Evolutionary conservation across 1,284 basidiomycete species (phyloP).

Genomic region (Apiotrichum gamsii): DNA sequence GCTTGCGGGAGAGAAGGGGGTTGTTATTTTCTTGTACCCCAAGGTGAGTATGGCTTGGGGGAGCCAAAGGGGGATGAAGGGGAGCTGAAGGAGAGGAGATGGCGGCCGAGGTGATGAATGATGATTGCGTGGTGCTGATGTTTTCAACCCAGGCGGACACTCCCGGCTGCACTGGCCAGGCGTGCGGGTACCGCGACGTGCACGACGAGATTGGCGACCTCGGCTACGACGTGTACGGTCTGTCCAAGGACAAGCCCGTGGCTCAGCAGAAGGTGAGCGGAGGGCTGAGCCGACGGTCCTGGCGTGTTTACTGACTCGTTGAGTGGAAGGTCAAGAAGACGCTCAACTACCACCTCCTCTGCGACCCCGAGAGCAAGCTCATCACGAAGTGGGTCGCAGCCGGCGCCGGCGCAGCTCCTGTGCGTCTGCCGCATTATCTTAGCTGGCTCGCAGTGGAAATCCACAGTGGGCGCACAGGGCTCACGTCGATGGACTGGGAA

Average conservation of each 20-base stretch:
- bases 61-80: too few relatives aligned
- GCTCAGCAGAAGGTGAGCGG: constrained; percentile 70
- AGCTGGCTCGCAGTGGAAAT: too few relatives aligned
- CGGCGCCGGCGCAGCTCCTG: too few relatives aligned
- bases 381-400: constrained; percentile 60
- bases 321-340: constrained; percentile 56
- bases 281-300: too few relatives aligned
- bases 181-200: constrained; percentile 78
- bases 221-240: constrained; percentile 72
- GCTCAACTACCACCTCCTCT: constrained; percentile 76
- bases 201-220: constrained; percentile 65
- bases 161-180: constrained; percentile 77
- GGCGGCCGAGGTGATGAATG: too few relatives aligned
- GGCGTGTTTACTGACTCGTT: constrained; percentile 1
- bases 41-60: too few relatives aligned
- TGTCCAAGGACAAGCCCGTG: constrained; percentile 72
- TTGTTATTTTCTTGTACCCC: constrained; percentile 67
- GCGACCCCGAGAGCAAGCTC: constrained; percentile 72
- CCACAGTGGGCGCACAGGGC: too few relatives aligned
- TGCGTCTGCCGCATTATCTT: too few relatives aligned
- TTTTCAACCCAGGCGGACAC: constrained; percentile 55
- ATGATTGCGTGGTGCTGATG: constrained; percentile 49
- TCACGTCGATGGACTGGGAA: too few relatives aligned
- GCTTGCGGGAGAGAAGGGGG: constrained; percentile 58
- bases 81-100: too few relatives aligned